Conservation (phyloP, 345 rosid species). For the Rhodamnia argentea region DNA sequence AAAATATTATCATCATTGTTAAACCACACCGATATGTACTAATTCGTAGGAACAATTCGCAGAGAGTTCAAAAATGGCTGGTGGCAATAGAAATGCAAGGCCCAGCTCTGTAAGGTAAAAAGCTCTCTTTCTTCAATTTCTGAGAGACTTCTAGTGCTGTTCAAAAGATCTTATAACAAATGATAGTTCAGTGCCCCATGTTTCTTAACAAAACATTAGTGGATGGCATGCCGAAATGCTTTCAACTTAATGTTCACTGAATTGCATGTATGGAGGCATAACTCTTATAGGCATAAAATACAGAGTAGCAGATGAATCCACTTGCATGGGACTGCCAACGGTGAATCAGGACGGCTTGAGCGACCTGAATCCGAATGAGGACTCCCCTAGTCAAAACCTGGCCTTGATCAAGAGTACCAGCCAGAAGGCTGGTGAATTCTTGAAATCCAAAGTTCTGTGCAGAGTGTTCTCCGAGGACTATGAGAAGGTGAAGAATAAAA, state of each 20-base stretch:
- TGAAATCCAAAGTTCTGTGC: slow-evolving; percentile 1
- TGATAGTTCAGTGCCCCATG: not conserved
- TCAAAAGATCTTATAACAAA: not conserved
- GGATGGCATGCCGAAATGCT: not conserved
- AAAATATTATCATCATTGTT: not conserved
- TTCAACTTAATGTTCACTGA: not conserved
- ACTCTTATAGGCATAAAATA: not conserved
- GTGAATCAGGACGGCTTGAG: not conserved
- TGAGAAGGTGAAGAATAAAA: not conserved
- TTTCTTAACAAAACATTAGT: not conserved
- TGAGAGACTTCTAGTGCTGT: not conserved
- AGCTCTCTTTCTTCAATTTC: not conserved
- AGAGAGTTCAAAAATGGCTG: not conserved
- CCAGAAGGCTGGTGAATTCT: not conserved
- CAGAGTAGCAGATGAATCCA: not conserved
- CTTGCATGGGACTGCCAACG: not conserved
- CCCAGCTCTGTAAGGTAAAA: not conserved
- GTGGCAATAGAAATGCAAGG: not conserved
- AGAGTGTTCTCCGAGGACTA: slow-evolving; percentile 8
- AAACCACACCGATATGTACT: not conserved
- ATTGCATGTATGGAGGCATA: not conserved
- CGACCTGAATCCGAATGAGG: not conserved
- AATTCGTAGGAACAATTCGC: not conserved
- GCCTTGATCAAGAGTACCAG: not conserved
- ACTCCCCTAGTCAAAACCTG: not conserved